Evolutionary conservation across 2,329 filamentous ascomycete genomes (phyloP), one percentile per base, ranked within the genome.

Genomic region (Alternaria incomplexa): DNA sequence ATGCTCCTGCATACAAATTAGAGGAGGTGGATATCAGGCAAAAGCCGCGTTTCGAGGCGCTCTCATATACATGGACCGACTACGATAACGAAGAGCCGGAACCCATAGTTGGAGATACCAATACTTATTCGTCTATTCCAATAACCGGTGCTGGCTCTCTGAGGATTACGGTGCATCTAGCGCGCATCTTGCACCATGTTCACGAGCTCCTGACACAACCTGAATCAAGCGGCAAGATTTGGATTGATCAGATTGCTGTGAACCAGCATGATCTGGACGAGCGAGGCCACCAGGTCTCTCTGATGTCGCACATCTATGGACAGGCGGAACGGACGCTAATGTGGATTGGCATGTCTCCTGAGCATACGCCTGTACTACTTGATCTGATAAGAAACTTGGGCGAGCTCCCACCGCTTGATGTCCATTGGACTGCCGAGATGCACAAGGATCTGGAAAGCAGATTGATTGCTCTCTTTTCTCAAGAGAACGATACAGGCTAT

Each of bases 241-340:
- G 53, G 40, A 56, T 56, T 7, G 53, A 56, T 45, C 53, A 56
- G n/a, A 56, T 47, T 12, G 40, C 36, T 8, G 44, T 56, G 26
- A 56, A 56, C 25, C 40, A 46, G 15, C 8, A 44, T 15, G 43
- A 56, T 23, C 26, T 56, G 17, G 17, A 45, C 7, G 53, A 56
- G 25, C 53, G 43, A 17, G 30, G 36, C n/a, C 53, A 45, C 12
- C 36, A 56, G 28, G 53, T 56, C 23, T 30, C 53, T 11, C 43
- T 56, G 7, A 56, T 56, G 53, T 40, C 46, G 13, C 22, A n/a
- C 15, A 17, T 56, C 13, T 56, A 56, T 26, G 40, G 53, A 15
- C 53, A 56, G 26, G 43, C 53, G 36, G 40, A 56, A 26, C 53
- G 44, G 12, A 56, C 43, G 6, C 28, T 32, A 7, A 28, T 56